Evolutionary conservation across 768 basidiomycete species (phyloP), one percentile per base, ranked within the genome.

Genomic region (Panus rudis): DNA sequence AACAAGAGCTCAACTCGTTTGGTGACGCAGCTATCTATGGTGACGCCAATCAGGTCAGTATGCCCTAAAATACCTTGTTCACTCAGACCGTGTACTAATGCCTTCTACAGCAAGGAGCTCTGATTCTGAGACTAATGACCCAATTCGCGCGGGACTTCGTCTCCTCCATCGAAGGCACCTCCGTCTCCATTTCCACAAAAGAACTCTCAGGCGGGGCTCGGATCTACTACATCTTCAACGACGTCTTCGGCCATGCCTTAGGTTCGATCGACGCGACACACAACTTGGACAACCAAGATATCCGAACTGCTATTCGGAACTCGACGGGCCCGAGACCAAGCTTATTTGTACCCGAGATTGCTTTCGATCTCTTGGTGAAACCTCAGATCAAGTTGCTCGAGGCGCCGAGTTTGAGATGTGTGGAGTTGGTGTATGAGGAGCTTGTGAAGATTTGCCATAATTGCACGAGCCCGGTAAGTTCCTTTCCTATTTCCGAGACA

Each of bases 161-260:
- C 41, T 84, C 93, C 0, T 94, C 92, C 12, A 96, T 99, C 53
- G 96, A 99, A 53, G 96, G 96, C 43, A 97, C 92, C 12, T 91
- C 91, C 43, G 76, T 94, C 28, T 90, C 96, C 49, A 87, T 98
- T 55, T 94, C 92, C 1, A 99, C 96, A 1, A 99, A 99, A 61
- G 96, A 99, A 61, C 80, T 99, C 13, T 97, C 89, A 5, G 96
- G 96, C 31, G 96, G 96, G 35, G 96, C 96, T 19, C 79, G 96
- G 42, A 92, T 99, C 65, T 98, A 98, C 66, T 98, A 98, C 68
- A 98, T 99, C 61, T 99, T 99, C 76, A 92, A 98, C 60, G 96
- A 98, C 56, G 79, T 98, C 41, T 99, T 98, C 57, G 96, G 96
- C 2, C 75, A 85, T 40, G 96, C 94, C 1, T 78, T 99, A 6